These are phyloP conservation scores for Pochonia chlamydosporia DNA, from an alignment of 2,329 filamentous ascomycete genomes.

Conservation along the genomic window DNA sequence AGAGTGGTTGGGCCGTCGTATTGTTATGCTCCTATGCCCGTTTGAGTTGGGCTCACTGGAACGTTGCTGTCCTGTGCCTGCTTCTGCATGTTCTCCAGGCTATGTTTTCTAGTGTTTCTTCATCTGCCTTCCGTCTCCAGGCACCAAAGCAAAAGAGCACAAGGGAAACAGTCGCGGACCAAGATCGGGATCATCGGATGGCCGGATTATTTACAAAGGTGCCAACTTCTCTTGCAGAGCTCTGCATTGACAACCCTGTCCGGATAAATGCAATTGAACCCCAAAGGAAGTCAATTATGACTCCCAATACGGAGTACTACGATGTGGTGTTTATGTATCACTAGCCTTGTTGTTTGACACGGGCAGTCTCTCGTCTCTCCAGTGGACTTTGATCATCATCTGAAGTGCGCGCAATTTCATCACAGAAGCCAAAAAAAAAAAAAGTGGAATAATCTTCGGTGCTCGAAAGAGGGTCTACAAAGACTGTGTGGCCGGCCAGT, in stretches of 20 bases:
- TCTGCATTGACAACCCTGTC: neutral
- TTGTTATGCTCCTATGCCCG: neutral
- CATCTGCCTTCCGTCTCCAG: neutral
- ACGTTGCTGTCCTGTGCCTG: neutral
- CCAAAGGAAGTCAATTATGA: neutral
- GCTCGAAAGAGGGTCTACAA: neutral
- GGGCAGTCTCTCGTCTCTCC: neutral
- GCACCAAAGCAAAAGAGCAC: neutral
- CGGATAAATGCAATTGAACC: neutral
- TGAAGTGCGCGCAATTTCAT: too few species aligned
- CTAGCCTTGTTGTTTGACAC: neutral
- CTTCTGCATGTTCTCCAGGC: too few species aligned
- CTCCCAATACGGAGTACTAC: too few species aligned
- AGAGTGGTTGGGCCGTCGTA: constrained; percentile 6
- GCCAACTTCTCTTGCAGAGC: too few species aligned
- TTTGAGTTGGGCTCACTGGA: neutral
- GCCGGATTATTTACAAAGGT: too few species aligned
- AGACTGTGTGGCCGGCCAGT: neutral
- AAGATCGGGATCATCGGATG: too few species aligned
- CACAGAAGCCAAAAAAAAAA: too few species aligned
- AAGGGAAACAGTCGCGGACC: neutral
- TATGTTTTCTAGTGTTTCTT: neutral
- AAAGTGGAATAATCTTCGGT: neutral
- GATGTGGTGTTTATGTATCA: too few species aligned
- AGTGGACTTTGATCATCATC: neutral